These are phyloP conservation scores for Penicillium subrubescens DNA, from an alignment of 495 filamentous ascomycete genomes.

Conservation along the genomic window DNA sequence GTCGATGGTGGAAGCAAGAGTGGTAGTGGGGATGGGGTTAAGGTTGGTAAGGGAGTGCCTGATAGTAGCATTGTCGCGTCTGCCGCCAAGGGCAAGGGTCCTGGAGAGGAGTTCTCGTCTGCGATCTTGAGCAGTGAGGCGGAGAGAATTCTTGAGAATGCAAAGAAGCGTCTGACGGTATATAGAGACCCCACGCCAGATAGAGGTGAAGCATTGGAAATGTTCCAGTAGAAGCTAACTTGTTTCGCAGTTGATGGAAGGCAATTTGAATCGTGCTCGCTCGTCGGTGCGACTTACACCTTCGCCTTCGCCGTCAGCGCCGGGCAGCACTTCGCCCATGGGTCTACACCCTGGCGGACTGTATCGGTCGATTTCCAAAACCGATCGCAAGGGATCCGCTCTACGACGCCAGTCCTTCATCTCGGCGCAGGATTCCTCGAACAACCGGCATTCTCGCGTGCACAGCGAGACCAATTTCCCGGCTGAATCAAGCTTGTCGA, in stretches of 20 bases:
- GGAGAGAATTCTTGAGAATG: conserved; percentile 86
- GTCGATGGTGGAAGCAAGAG: conserved; percentile 8
- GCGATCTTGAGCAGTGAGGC: conserved; percentile 78
- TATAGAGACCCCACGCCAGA: conserved; percentile 28
- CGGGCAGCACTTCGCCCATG: conserved; percentile 23
- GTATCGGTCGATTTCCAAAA: conserved; percentile 46
- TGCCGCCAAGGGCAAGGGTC: conserved; percentile 33
- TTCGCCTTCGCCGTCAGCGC: conserved; percentile 50
- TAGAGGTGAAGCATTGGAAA: background rate
- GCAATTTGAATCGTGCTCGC: conserved; percentile 78
- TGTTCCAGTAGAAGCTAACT: conserved; percentile 12
- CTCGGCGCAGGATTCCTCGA: conserved; percentile 37
- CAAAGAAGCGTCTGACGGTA: conserved; percentile 85
- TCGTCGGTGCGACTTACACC: conserved; percentile 66
- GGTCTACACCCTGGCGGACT: conserved; percentile 30
- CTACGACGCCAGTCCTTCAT: conserved; percentile 43
- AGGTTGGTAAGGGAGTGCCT: background rate
- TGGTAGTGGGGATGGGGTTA: background rate
- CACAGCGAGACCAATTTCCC: conserved; percentile 60
- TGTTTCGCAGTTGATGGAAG: conserved; percentile 78
- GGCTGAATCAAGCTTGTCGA: conserved; percentile 34
- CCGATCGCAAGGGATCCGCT: conserved; percentile 39
- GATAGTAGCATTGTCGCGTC: conserved; percentile 22
- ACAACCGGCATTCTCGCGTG: conserved; percentile 56
- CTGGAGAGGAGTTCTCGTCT: conserved; percentile 62